These are phyloP conservation scores for Diaporthe sp. DNA, from an alignment of 2,329 filamentous ascomycete genomes.

Conservation along the genomic window DNA sequence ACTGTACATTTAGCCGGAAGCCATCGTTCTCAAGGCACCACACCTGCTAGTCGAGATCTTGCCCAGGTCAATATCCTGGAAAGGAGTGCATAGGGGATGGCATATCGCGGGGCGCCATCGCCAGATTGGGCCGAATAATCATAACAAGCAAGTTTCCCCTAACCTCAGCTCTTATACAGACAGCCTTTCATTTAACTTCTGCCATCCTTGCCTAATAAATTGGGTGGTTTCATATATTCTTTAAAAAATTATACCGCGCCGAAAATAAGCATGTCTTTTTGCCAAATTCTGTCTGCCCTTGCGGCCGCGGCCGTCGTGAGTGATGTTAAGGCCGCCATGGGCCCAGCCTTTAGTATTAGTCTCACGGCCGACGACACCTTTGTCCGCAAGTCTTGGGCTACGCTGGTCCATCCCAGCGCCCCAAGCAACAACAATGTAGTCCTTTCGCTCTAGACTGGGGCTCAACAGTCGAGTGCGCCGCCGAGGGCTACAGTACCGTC, in stretches of 20 bases:
- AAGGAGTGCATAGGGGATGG: neutral
- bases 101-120: neutral
- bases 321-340: slow-evolving; percentile 43
- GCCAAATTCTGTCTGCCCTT: slow-evolving; percentile 27
- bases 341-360: slow-evolving; percentile 55
- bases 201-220: slow-evolving; percentile 12
- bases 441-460: slow-evolving; percentile 58
- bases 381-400: slow-evolving; percentile 56
- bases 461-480: slow-evolving; percentile 68
- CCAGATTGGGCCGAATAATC: too few species aligned
- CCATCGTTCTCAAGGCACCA: neutral
- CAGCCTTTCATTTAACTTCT: neutral
- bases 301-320: slow-evolving; percentile 35
- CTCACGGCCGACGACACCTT: slow-evolving; percentile 51
- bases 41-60: neutral
- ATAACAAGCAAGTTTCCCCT: neutral
- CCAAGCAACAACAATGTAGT: slow-evolving; percentile 50
- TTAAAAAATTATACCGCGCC: neutral
- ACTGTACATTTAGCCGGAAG: too few species aligned
- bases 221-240: neutral
- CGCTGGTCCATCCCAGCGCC: slow-evolving; percentile 51
- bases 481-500: slow-evolving; percentile 76
- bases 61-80: neutral
- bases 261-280: slow-evolving; percentile 12
- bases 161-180: neutral